Evolutionary conservation across 78 protist species (phyloP), one percentile per base, ranked within the genome.

Genomic region (Dictyostelium capitatum): DNA sequence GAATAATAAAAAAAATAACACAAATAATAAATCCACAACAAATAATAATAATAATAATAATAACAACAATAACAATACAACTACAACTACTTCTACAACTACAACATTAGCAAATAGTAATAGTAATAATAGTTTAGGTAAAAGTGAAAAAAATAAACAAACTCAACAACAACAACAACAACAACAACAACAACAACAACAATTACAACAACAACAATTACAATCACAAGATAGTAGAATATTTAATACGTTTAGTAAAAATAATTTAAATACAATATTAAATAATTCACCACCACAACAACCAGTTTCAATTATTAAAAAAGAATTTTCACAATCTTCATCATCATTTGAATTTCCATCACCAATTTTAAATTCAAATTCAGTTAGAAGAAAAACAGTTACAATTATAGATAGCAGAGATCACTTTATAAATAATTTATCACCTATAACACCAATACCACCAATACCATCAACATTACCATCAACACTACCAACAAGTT

Each of bases 381-480:
- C 70, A 25, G 19, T 62, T 32, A 67, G 75, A 67, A 67, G 75
- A 67, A 67, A 67, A 67, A 67, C 75, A 67, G 75, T 67, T 5
- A 67, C 75, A 67, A 67, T 67, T 14, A 37, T 67, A 14, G 75
- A 67, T 67, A 67, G 37, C 30, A 67, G 20, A 67, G 75, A 67
- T 67, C 30, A 30, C 14, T 14, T 67, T 5, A 32, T 25, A 30
- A 37, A 67, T 32, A 67, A 25, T 32, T 30, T 67, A 32, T 28
- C 75, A 67, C 75, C 75, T 30, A 10, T 32, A 12, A 32, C 47
- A 32, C 75, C 75, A 25, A 62, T 62, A 62, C 75, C 75, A 67
- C 75, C 75, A 67, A 67, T 67, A 32, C 75, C 75, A 25, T 25
- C 43, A 67, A 67, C 75, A 67, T 67, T 67, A 32, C 75, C 75